phyloP scores from a whole-genome alignment of 257 asterid genomes.

The Ilex asprella region DNA sequence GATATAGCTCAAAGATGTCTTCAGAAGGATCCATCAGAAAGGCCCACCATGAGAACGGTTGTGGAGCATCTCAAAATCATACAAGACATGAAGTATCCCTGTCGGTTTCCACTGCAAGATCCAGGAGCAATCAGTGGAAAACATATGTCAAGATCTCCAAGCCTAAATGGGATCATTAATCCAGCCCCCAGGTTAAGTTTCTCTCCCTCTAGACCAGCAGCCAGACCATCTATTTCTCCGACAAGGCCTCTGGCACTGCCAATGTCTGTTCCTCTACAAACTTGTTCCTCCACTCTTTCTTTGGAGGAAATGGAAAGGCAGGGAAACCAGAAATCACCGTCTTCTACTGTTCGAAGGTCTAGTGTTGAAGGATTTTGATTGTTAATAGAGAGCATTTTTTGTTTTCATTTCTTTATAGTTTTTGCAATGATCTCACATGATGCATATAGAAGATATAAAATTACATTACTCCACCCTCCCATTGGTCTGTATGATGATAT shows the following conservation, averaged over 20 bases:
- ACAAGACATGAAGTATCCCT: slow-evolving; percentile 75
- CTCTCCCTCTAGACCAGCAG: slow-evolving; percentile 47
- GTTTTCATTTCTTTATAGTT: slow-evolving; percentile 8
- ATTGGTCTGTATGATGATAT: slow-evolving; percentile 3
- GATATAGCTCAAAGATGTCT: slow-evolving; percentile 82
- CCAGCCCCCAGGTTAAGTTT: slow-evolving; percentile 40
- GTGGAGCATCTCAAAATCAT: slow-evolving; percentile 66
- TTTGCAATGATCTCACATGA: slow-evolving; percentile 32
- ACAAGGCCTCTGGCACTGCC: slow-evolving; percentile 34
- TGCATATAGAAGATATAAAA: slow-evolving; percentile 32
- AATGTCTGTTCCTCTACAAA: slow-evolving; percentile 44
- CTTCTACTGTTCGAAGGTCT: slow-evolving; percentile 49
- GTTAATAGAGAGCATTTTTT: slow-evolving; percentile 37
- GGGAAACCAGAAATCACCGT: slow-evolving; percentile 53
- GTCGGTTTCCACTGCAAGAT: slow-evolving; percentile 82
- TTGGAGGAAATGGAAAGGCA: slow-evolving; percentile 50
- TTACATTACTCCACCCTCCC: slow-evolving; percentile 17
- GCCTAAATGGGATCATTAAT: slow-evolving; percentile 62
- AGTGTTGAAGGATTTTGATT: slow-evolving; percentile 65
- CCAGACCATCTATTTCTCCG: slow-evolving; percentile 35
- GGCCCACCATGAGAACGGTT: slow-evolving; percentile 89
- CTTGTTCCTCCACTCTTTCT: slow-evolving; percentile 42
- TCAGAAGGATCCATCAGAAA: slow-evolving; percentile 75
- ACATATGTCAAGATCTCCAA: slow-evolving; percentile 70
- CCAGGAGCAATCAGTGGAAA: slow-evolving; percentile 66